Conservation (phyloP, 495 filamentous ascomycete species). For the Penicillium bialowiezense region DNA sequence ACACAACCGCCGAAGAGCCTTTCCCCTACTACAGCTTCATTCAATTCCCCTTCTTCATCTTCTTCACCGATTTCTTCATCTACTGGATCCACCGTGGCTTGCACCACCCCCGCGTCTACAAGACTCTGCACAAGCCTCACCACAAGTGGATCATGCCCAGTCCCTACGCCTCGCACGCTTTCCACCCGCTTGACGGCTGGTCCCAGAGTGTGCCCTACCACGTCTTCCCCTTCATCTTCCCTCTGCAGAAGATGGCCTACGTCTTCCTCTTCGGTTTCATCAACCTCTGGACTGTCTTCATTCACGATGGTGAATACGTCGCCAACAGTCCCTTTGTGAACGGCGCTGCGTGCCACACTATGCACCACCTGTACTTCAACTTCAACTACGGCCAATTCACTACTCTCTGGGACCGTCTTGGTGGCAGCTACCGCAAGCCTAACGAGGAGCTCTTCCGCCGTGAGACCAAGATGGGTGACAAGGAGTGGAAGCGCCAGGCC, state of each 20-base stretch:
- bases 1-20: constrained; percentile 66
- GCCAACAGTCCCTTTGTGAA: constrained; percentile 87
- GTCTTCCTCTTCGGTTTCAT: constrained; percentile 85
- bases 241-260: constrained; percentile 87
- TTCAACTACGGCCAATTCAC: constrained; percentile 98
- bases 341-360: constrained; percentile 92
- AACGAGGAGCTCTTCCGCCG: constrained; percentile 83
- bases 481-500: constrained; percentile 76
- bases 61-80: constrained; percentile 91
- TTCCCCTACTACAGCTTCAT: constrained; percentile 73
- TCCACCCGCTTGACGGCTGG: constrained; percentile 93
- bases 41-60: constrained; percentile 89
- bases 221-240: constrained; percentile 89
- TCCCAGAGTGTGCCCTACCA: constrained; percentile 93
- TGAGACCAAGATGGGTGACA: constrained; percentile 82
- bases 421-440: constrained; percentile 84
- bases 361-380: constrained; percentile 98
- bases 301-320: constrained; percentile 95
- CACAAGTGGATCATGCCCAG: constrained; percentile 99
- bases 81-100: constrained; percentile 93
- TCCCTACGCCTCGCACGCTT: constrained; percentile 86
- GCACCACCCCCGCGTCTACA: constrained; percentile 83
- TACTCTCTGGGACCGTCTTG: constrained; percentile 89
- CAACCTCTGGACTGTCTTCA: constrained; percentile 97
- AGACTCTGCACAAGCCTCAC: constrained; percentile 89